Evolutionary conservation across 768 basidiomycete species (phyloP).

Genomic region (Tricholomella constricta): DNA sequence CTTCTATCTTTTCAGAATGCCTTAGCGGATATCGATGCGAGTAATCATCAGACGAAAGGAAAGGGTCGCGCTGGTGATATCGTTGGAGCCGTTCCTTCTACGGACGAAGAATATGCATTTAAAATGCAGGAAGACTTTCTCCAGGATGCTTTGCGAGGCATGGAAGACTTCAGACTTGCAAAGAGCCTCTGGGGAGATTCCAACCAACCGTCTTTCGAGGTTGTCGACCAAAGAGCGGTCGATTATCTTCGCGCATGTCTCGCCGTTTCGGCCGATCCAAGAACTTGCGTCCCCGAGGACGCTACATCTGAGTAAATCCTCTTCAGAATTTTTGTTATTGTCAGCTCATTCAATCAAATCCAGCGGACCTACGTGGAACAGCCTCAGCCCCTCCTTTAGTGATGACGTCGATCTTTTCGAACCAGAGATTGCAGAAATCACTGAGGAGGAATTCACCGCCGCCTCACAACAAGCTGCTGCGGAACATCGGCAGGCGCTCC

Average conservation of each 20-base stretch:
- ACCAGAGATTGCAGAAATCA: background rate
- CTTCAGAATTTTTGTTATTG: background rate
- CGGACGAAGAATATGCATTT: slow-evolving; percentile 50
- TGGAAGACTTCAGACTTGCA: slow-evolving; percentile 42
- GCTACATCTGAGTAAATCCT: background rate
- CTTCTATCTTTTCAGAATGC: slow-evolving; percentile 42
- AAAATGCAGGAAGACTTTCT: slow-evolving; percentile 41
- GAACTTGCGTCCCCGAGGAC: background rate
- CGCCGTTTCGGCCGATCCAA: slow-evolving; percentile 26
- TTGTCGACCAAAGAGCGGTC: slow-evolving; percentile 37
- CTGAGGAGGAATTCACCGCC: background rate
- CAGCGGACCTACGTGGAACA: background rate
- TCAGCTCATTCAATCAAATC: background rate
- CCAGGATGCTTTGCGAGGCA: slow-evolving; percentile 25
- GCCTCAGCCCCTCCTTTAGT: background rate
- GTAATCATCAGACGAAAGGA: slow-evolving; percentile 41
- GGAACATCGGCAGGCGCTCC: background rate
- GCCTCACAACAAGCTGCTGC: background rate
- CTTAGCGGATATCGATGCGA: slow-evolving; percentile 42
- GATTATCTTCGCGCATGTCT: slow-evolving; percentile 46
- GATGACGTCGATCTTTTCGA: background rate
- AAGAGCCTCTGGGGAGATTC: slow-evolving; percentile 41
- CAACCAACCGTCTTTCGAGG: slow-evolving; percentile 28
- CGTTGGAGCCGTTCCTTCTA: slow-evolving; percentile 22
- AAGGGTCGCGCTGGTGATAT: slow-evolving; percentile 28